These are phyloP conservation scores for Effrenium voratum DNA, from an alignment of 73 alveolate genomes.

Conservation along the genomic window DNA sequence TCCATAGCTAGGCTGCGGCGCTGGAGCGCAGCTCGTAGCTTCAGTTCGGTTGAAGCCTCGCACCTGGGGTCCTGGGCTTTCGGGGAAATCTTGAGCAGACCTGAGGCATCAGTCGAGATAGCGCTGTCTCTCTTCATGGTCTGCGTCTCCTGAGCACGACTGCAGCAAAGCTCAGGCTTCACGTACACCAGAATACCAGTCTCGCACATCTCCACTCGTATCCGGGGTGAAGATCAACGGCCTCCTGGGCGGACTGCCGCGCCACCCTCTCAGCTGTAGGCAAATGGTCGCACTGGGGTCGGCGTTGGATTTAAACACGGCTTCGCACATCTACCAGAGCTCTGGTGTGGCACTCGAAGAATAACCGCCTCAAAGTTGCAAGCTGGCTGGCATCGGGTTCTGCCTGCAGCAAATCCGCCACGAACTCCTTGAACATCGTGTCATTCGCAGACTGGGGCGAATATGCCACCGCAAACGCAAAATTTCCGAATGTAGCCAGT, in stretches of 20 bases:
- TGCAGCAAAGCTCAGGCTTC: not conserved
- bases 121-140: not conserved
- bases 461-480: not conserved
- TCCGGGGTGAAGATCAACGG: not conserved
- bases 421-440: not conserved
- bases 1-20: not conserved
- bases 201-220: not conserved
- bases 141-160: not conserved
- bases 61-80: not conserved
- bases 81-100: not conserved
- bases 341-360: not conserved
- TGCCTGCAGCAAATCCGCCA: not conserved
- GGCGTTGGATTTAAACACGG: not conserved
- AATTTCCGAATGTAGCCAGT: not conserved
- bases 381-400: not conserved
- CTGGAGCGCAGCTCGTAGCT: not conserved
- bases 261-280: slow-evolving; percentile 19
- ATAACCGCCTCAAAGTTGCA: not conserved
- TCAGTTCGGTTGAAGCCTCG: not conserved
- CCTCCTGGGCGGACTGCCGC: not conserved
- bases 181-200: not conserved
- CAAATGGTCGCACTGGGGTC: not conserved
- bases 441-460: not conserved
- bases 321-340: not conserved
- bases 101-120: not conserved